Percentiles rank a stretch among this genome's conserved stretches.
phyloP scores from a whole-genome alignment of 2,329 filamentous ascomycete genomes.

The Cyanodermella asteris region DNA sequence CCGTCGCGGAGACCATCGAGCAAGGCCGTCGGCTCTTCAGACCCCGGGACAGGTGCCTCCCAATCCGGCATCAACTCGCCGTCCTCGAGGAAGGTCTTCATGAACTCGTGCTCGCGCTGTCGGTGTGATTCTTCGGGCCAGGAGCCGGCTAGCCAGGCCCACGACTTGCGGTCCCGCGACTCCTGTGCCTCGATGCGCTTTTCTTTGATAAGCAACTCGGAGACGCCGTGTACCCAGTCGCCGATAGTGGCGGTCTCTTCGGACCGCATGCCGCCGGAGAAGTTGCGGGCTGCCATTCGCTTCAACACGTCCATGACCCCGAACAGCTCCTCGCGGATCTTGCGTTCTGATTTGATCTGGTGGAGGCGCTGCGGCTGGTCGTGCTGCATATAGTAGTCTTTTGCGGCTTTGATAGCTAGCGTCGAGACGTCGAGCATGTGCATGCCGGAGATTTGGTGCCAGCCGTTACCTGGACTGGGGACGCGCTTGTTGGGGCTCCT shows the following conservation, averaged over 20 bases:
- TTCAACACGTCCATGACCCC: conserved; percentile 79
- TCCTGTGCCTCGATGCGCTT: conserved; percentile 57
- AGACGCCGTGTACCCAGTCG: conserved; percentile 60
- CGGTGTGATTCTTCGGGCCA: conserved; percentile 50
- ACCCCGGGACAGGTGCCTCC: conserved; percentile 12
- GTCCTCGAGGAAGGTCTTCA: conserved; percentile 46
- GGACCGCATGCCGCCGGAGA: conserved; percentile 56
- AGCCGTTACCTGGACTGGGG: conserved; percentile 42
- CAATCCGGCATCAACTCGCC: conserved; percentile 10
- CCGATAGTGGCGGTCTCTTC: conserved; percentile 59
- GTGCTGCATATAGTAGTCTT: conserved; percentile 89
- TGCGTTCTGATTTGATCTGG: conserved; percentile 67
- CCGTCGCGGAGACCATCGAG: conserved; percentile 56
- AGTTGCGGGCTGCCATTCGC: conserved; percentile 72
- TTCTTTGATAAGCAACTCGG: conserved; percentile 54
- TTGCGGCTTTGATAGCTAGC: conserved; percentile 82
- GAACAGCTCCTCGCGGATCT: conserved; percentile 64
- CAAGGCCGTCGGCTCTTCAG: conserved; percentile 47
- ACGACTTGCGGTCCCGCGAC: conserved; percentile 45
- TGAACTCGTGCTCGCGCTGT: conserved; percentile 61
- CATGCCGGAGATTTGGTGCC: conserved; percentile 76
- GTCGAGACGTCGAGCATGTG: conserved; percentile 84
- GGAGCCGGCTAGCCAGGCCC: conserved; percentile 60
- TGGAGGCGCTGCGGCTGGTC: conserved; percentile 69
- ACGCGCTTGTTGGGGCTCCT: conserved; percentile 8